These are phyloP conservation scores for Paraphysoderma sedebokerense DNA, from an alignment of 371 early-diverging fungal species.

Conservation along the genomic window DNA sequence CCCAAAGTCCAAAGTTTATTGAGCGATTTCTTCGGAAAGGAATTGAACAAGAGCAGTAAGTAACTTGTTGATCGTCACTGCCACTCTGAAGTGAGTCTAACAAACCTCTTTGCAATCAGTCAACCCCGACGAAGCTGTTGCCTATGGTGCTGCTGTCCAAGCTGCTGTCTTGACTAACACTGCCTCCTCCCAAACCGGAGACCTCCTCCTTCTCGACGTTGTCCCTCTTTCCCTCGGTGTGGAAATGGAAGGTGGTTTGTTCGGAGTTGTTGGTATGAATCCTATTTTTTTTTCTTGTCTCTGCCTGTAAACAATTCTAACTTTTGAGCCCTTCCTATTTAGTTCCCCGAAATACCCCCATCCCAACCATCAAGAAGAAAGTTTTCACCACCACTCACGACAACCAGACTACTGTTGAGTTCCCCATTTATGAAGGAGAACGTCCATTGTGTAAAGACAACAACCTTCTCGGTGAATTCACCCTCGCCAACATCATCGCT, in stretches of 20 bases:
- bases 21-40: slow-evolving; percentile 70
- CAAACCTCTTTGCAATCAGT: no score
- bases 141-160: slow-evolving; percentile 97
- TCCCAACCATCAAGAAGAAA: slow-evolving; percentile 81
- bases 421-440: slow-evolving; percentile 89
- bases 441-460: slow-evolving; percentile 82
- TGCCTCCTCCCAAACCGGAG: slow-evolving; percentile 44
- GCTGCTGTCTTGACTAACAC: slow-evolving; percentile 66
- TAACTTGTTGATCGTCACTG: no score
- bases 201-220: slow-evolving; percentile 70
- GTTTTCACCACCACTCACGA: slow-evolving; percentile 89
- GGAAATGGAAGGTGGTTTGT: slow-evolving; percentile 82
- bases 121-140: slow-evolving; percentile 90
- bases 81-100: no score
- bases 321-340: slow-evolving; percentile 88
- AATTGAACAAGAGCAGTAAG: slow-evolving; percentile 63
- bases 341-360: slow-evolving; percentile 77
- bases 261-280: slow-evolving; percentile 49
- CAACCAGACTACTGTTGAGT: slow-evolving; percentile 82
- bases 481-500: slow-evolving; percentile 68
- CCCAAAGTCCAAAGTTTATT: slow-evolving; percentile 86
- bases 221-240: slow-evolving; percentile 82
- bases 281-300: not conserved
- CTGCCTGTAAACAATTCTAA: slow-evolving; percentile 37
- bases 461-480: slow-evolving; percentile 83